Evolutionary conservation across 768 basidiomycete genomes (phyloP), one percentile per base, ranked within the genome.

Genomic region (Pholiota conissans): DNA sequence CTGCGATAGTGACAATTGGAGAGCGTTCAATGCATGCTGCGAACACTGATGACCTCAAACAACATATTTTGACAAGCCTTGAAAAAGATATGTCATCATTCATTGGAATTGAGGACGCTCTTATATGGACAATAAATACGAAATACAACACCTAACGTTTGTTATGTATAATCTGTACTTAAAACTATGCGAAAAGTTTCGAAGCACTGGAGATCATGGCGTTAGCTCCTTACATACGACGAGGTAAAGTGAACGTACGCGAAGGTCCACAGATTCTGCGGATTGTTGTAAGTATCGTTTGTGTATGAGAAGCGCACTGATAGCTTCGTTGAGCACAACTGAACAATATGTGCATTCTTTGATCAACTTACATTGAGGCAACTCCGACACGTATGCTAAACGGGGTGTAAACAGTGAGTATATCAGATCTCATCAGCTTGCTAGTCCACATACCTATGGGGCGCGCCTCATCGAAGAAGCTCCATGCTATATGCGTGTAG

Each of bases 281-380:
- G 85, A 63, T 85, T 79, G 68, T 84, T 86, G 73, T 84, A 86
- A 3, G 84, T 87, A 24, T 84, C 82, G 46, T 68, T 70, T 1
- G 85, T 86, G 65, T 86, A 86, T 10, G 82, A 73, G 71, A 86
- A 86, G 30, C 83, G 82, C 63, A 80, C 83, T 84, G 65, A 20
- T 7, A 5, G n/a, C n/a, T 16, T 24, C 3, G 20, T 48, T 34
- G 14, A 26, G 22, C 27, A 24, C 2, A 29, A 11, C 8, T 29
- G n/a, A n/a, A 30, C 3, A 9, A 13, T 18, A 6, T 27, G 24
- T 49, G 2, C 32, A 28, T 20, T 39, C 14, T 13, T 48, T 18
- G 27, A 34, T 7, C n/a, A 22, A 61, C 63, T n/a, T 58, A 67
- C 65, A 49, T 29, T 57, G 49, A 1, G 76, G 75, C 45, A 76